phyloP scores from a whole-genome alignment of 805 yeast genomes.

The Saccharomycopsis oosterbeekiorum region DNA sequence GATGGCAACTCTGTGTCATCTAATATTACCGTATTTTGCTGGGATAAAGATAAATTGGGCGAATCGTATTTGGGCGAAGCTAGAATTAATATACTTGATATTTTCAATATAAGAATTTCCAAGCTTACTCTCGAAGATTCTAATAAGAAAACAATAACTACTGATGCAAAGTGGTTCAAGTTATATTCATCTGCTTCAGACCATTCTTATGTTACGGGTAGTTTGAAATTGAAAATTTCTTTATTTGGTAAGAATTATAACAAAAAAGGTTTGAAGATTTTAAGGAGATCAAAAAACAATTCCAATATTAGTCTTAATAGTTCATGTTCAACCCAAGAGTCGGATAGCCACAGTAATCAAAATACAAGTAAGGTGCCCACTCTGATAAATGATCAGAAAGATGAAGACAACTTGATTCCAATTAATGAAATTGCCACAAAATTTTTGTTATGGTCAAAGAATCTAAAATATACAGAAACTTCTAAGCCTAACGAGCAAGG shows the following conservation, averaged over 20 bases:
- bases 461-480: constrained; percentile 5
- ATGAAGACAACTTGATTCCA: constrained; percentile 5
- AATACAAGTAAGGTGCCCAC: background rate
- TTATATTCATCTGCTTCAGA: constrained; percentile 32
- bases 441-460: constrained; percentile 11
- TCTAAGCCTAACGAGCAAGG: constrained; percentile 16
- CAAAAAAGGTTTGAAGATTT: constrained; percentile 4
- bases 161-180: constrained; percentile 34
- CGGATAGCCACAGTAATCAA: background rate
- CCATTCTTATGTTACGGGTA: constrained; percentile 39
- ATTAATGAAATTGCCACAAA: constrained; percentile 6
- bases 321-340: background rate
- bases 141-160: constrained; percentile 4
- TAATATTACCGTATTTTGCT: constrained; percentile 12
- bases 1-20: constrained; percentile 3
- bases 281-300: background rate
- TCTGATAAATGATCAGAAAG: background rate
- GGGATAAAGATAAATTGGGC: constrained; percentile 13
- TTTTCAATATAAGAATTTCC: constrained; percentile 16
- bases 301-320: background rate
- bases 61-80: constrained; percentile 15
- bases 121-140: constrained; percentile 17
- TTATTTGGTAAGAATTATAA: constrained; percentile 3
- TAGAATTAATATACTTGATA: constrained; percentile 12
- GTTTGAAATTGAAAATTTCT: constrained; percentile 27